These are phyloP conservation scores for Backusella psychrophila DNA, from an alignment of 192 early-diverging fungal genomes.

Conservation along the genomic window DNA sequence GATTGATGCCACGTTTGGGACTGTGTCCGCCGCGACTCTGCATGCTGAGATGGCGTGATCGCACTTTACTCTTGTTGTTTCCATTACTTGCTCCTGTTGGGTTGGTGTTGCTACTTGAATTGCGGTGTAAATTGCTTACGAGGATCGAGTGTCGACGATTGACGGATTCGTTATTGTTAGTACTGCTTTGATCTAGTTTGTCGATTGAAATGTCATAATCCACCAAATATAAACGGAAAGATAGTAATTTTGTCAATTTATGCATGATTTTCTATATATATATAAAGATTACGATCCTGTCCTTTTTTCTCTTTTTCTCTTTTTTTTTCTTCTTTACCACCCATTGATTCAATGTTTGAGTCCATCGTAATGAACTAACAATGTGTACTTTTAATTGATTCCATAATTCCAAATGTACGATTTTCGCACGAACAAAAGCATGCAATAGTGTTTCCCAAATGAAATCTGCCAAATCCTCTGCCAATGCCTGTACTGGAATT, in stretches of 20 bases:
- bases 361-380: constrained; percentile 48
- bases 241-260: constrained; percentile 59
- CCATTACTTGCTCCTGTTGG: background rate
- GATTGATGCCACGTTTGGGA: constrained; percentile 4
- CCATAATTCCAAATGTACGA: constrained; percentile 55
- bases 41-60: constrained; percentile 37
- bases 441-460: constrained; percentile 71
- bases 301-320: background rate
- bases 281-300: background rate
- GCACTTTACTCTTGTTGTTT: constrained; percentile 13
- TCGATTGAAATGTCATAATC: constrained; percentile 48
- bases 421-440: constrained; percentile 63
- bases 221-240: constrained; percentile 55
- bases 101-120: background rate
- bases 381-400: constrained; percentile 47
- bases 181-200: background rate
- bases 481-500: constrained; percentile 33
- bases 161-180: background rate
- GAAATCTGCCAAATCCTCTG: constrained; percentile 63
- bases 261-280: constrained; percentile 54
- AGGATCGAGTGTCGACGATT: constrained; percentile 28
- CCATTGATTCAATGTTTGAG: constrained; percentile 65
- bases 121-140: background rate
- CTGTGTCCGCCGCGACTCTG: constrained; percentile 18
- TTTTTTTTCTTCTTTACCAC: constrained; percentile 43